Evolutionary conservation across 331 rosid genomes (phyloP), one percentile per base, ranked within the genome.

Genomic region (Malus hybrid): DNA sequence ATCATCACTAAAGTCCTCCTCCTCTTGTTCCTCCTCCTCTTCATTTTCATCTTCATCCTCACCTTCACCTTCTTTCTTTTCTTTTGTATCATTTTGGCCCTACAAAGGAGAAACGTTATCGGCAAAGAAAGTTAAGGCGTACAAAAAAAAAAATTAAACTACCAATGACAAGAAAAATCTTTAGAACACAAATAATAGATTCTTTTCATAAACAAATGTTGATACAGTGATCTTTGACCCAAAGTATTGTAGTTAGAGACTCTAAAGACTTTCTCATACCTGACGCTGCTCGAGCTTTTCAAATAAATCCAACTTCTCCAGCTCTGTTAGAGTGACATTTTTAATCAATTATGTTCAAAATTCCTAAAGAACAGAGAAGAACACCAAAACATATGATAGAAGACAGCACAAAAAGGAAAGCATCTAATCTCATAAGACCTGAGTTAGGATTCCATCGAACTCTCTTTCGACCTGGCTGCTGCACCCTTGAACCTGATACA

Each of bases 371-470:
- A 12, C 15, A 54, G 64, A 0, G 12, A 65, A 60, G 12, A 27
- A 27, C 32, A 13, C 16, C 8, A 2, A 63, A 34, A 14, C 18
- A 29, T 36, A 71, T 22, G 5, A 52, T 6, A 69, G 10, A 8
- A 34, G 16, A 64, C 22, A 27, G 7, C n/a, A 67, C 56, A 65
- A 29, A 50, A 69, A 55, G 62, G n/a, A 75, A 64, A 59, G 75
- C 20, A 50, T 52, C 12, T 57, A 63, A 36, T 87, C 78, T 82
- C 73, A 82, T 65, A 67, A 52, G 73, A 91, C 97, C 98, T 78
- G 83, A 70, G 77, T 88, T 88, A 5, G 52, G 28, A 82, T 89
- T 91, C 98, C 98, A 91, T 72, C 87, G 80, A 70, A 83, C 85
- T 71, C 75, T 88, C 80, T 84, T 86, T 33, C 59, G 88, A 70